phyloP scores from a whole-genome alignment of 495 filamentous ascomycete species.

The Usnea hakonensis region DNA sequence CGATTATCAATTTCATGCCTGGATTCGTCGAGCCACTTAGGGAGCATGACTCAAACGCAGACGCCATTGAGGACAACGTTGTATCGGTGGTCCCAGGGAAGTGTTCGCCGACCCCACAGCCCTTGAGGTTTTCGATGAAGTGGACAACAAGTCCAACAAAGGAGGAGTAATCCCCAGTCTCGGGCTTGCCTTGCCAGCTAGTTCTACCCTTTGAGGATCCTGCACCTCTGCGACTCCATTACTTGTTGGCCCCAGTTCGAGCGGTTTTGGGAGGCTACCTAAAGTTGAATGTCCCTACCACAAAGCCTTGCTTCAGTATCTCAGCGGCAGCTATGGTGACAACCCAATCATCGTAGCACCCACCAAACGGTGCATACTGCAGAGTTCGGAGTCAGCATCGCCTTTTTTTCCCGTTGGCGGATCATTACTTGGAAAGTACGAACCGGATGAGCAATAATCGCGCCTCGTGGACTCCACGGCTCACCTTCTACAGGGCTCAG shows the following conservation, averaged over 20 bases:
- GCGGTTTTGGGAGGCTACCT: slow-evolving; percentile 44
- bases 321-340: slow-evolving; percentile 56
- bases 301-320: slow-evolving; percentile 57
- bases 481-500: not conserved
- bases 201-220: slow-evolving; percentile 66
- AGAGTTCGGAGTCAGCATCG: too few relatives aligned
- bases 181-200: slow-evolving; percentile 75
- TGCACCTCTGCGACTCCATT: slow-evolving; percentile 54
- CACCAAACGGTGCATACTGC: slow-evolving; percentile 81
- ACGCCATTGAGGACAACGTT: not conserved
- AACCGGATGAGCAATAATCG: slow-evolving; percentile 86
- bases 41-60: not conserved
- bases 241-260: not conserved
- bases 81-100: not conserved
- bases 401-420: too few relatives aligned
- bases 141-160: slow-evolving; percentile 68
- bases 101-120: not conserved
- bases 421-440: too few relatives aligned
- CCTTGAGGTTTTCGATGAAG: slow-evolving; percentile 48
- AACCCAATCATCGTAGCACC: slow-evolving; percentile 73
- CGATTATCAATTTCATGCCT: slow-evolving; percentile 46
- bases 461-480: slow-evolving; percentile 49
- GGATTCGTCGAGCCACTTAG: not conserved
- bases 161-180: slow-evolving; percentile 72
- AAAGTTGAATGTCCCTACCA: slow-evolving; percentile 91